These are phyloP conservation scores for Sapria himalayana DNA, from an alignment of 345 rosid species.

Conservation along the genomic window DNA sequence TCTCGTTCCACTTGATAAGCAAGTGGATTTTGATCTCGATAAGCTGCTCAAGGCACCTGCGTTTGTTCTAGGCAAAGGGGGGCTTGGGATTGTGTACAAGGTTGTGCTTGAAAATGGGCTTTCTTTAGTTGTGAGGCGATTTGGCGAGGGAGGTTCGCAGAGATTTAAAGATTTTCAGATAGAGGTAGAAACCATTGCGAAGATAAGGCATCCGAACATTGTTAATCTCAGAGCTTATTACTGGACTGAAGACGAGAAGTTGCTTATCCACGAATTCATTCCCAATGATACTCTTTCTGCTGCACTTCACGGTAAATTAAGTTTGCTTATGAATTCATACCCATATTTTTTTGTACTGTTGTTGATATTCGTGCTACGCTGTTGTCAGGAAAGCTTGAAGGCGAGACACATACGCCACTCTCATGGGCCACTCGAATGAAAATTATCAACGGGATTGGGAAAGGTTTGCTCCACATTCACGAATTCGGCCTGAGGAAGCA, in stretches of 20 bases:
- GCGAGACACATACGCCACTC: constrained; percentile 35
- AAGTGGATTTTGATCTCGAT: constrained; percentile 69
- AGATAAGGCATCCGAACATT: constrained; percentile 71
- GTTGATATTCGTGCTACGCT: background rate
- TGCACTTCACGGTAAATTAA: constrained; percentile 85
- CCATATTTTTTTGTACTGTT: background rate
- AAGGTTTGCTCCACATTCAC: constrained; percentile 67
- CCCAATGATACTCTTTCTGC: constrained; percentile 64
- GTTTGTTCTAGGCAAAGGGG: constrained; percentile 88
- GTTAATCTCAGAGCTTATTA: constrained; percentile 81
- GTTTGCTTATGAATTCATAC: constrained; percentile 3
- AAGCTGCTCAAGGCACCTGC: constrained; percentile 94
- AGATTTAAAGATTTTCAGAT: constrained; percentile 91
- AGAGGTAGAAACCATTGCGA: constrained; percentile 89
- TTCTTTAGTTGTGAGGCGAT: constrained; percentile 66
- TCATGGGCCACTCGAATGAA: constrained; percentile 57
- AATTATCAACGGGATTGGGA: constrained; percentile 54
- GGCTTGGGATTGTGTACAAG: constrained; percentile 88
- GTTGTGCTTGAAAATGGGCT: constrained; percentile 86
- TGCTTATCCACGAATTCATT: constrained; percentile 69
- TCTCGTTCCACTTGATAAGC: constrained; percentile 55
- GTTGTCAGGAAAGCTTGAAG: constrained; percentile 51
- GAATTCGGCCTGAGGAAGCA: constrained; percentile 85
- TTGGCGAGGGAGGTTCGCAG: constrained; percentile 95
- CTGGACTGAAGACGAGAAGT: constrained; percentile 96